Base-by-base conservation (phyloP, 208 protist species). In the Leishmania gerbilli region DNA sequence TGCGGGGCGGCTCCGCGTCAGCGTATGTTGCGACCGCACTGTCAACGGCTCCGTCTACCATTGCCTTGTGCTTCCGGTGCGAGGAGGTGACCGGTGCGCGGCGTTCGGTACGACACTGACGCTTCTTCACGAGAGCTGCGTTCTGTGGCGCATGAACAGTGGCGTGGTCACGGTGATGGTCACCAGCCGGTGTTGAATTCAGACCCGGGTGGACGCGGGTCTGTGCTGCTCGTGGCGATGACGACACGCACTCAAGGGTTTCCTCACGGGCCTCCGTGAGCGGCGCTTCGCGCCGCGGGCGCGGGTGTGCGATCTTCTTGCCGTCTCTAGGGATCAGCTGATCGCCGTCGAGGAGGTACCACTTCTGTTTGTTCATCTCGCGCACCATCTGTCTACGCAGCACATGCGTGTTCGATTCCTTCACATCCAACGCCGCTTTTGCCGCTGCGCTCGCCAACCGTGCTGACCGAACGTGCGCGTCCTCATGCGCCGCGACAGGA, bases 261-360 rank as follows among this genome's bases (percentile, higher is more conserved):
- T 15, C 31, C 34, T 68, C 34, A 68, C 4, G 15, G 64, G 31
- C 5, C 64, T 7, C 67, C 34, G 15, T n/a, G 15, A 42, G 67
- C 21, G 40, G 37, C 7, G 47, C 24, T 1, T 4, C 1, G n/a
- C 47, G n/a, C 45, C 2, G 27, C 11, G 2, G 72, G 31, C 53
- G 45, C 71, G 19, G 17, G n/a, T 58, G 47, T 53, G 19, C 0
- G 53, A 17, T 21, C 42, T 71, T n/a, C 74, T 71, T 58, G 42
- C 34, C 34, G 3, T 42, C 31, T 80, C 51, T 9, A 55, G 80
- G 65, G 27, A 84, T 67, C 24, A 85, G 77, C 31, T 75, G 60
- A 71, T 85, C 82, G 24, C 82, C 82, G 24, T 81, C 77, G 60
- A 85, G 77, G 27, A 65, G 82, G 53, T 81, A 27, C 82, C 76